Evolutionary conservation across 306 rosid genomes (phyloP).

Genomic region (Mucuna pruriens): DNA sequence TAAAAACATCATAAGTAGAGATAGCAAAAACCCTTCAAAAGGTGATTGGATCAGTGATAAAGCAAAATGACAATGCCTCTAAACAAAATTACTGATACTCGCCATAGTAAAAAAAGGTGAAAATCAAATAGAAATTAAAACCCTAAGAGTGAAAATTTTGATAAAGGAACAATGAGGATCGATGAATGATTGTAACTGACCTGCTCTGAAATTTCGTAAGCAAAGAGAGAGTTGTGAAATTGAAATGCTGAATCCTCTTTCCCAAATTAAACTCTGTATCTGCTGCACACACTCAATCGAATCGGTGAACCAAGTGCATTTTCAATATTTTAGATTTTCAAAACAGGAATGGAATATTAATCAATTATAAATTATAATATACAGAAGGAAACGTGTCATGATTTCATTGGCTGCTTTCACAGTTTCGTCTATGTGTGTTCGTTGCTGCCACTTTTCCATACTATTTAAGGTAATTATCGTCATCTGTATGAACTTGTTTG

Average conservation of each 20-base stretch:
- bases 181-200: no score
- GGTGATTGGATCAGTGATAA: not conserved
- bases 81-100: not conserved
- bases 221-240: not conserved
- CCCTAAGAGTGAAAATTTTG: slow-evolving; percentile 20
- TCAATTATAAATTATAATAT: not conserved
- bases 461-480: no score
- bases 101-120: not conserved
- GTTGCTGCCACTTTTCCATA: not conserved
- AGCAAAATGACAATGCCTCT: not conserved
- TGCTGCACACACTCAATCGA: not conserved
- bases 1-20: no score
- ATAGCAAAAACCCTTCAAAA: no score
- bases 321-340: not conserved
- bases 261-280: not conserved
- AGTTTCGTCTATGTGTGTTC: not conserved
- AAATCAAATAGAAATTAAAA: not conserved
- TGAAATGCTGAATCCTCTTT: not conserved
- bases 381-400: not conserved
- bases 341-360: not conserved
- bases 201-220: not conserved
- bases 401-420: not conserved
- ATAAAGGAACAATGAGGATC: not conserved
- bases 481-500: no score
- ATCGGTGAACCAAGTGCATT: not conserved